Evolutionary conservation across 2,329 filamentous ascomycete genomes (phyloP).

Genomic region (Ascochyta lentis): DNA sequence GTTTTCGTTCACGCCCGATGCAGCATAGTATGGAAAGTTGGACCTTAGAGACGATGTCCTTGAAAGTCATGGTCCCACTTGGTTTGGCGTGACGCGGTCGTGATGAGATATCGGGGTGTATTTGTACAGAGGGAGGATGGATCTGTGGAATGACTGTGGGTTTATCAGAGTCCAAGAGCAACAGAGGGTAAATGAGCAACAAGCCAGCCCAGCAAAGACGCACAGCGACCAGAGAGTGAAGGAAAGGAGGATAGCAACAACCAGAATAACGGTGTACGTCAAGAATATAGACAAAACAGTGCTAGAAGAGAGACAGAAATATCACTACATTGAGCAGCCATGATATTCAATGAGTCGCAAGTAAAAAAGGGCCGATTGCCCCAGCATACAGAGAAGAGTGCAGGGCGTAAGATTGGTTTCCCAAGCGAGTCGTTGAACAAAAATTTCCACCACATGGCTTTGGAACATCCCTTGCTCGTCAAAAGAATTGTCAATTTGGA

Average conservation of each 20-base stretch:
- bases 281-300: conserved; percentile 9
- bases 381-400: conserved; percentile 6
- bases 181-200: conserved; percentile 22
- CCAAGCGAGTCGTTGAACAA: conserved; percentile 29
- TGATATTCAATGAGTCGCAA: conserved; percentile 8
- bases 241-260: background rate
- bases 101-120: background rate
- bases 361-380: conserved; percentile 5
- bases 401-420: conserved; percentile 26
- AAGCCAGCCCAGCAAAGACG: conserved; percentile 10
- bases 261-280: conserved; percentile 6
- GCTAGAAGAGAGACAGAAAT: conserved; percentile 4
- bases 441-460: conserved; percentile 23
- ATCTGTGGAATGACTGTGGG: conserved; percentile 7
- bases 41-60: conserved; percentile 28
- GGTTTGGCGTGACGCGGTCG: background rate
- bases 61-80: conserved; percentile 31
- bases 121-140: background rate
- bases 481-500: conserved; percentile 31
- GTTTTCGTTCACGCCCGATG: conserved; percentile 26
- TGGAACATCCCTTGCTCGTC: conserved; percentile 42
- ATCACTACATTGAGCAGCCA: conserved; percentile 11
- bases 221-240: conserved; percentile 6
- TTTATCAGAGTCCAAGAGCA: conserved; percentile 15
- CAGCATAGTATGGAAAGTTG: conserved; percentile 38